Evolutionary conservation across 352 stramenopile genomes (phyloP), one percentile per base, ranked within the genome.

Genomic region (Phytophthora pluvialis): DNA sequence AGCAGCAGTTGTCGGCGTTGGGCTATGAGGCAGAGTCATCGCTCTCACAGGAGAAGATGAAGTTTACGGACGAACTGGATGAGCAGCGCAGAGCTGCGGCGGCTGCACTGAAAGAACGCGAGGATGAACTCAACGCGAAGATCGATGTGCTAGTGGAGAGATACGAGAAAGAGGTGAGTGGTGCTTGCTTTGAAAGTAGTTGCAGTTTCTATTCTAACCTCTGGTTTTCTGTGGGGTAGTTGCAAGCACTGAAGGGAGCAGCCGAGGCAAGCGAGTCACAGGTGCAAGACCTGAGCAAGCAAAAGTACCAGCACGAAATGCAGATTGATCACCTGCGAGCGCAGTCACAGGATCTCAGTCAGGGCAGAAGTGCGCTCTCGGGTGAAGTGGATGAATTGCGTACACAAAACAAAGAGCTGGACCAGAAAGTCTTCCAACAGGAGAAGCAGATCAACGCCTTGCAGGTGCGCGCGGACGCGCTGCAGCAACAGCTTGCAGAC

Each of bases 391-490:
- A 86, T 33, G 56, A 70, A 12, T 45, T 95, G 7, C 83, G 85
- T 16, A 61, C 56, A 13, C 64, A 92, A 38, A 95, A 94, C 62
- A 94, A 95, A 62, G 58, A 78, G n/a, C 64, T 95, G n/a, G 87
- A 95, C 50, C 78, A 93, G 49, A 81, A 83, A 6, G 70, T 79
- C 1, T 95, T 95, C 48, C 68, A 90, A 40, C 85, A 94, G 54
- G 88, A 96, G 42, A 97, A 97, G 35, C 71, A 86, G 58, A 80
- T 93, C 33, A 93, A 85, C 43, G 81, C 91, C 31, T 58, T 92
- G 12, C 81, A 97, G 32, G 75, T 95, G 56, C 87, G 81, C 10
- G 61, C 78, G 0, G 77, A 77, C 4, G 84, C 86, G 7, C 53
- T 97, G 4, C 76, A 90, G 39, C 85, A 96, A 54, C 86, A 97